These are phyloP conservation scores for Pseudocercospora pini-densiflorae DNA, from an alignment of 2,329 filamentous ascomycete genomes.

Conservation along the genomic window DNA sequence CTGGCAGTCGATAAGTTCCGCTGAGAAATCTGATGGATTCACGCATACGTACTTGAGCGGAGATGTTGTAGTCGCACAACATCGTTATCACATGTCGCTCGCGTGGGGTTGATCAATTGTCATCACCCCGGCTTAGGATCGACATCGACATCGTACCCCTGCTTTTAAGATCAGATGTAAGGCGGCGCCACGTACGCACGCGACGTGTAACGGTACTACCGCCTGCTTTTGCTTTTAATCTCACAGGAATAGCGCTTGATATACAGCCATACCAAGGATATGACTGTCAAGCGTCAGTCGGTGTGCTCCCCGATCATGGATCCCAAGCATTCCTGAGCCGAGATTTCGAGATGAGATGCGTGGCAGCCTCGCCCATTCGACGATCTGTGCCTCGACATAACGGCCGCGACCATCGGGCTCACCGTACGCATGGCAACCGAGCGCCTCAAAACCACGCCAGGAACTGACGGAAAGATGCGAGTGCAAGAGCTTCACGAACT, in stretches of 20 bases:
- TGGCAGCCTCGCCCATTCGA: slow-evolving; percentile 6
- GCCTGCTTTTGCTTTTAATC: slow-evolving; percentile 3
- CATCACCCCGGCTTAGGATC: not conserved
- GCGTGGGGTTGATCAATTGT: slow-evolving; percentile 5
- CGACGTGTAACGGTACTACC: not conserved
- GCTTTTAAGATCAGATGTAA: not conserved
- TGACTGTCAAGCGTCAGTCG: not conserved
- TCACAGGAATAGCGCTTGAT: not conserved
- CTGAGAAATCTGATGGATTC: not conserved
- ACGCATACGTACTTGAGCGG: not conserved
- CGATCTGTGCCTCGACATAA: slow-evolving; percentile 4
- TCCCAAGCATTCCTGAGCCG: slow-evolving; percentile 1
- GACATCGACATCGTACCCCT: not conserved
- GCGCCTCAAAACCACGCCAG: not conserved
- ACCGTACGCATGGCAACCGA: not conserved
- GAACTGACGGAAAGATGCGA: not conserved
- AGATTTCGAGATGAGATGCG: not conserved
- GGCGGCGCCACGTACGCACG: slow-evolving; percentile 1
- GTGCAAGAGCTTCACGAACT: not conserved
- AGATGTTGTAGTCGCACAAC: not conserved
- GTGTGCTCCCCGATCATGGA: not conserved
- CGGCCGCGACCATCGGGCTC: not conserved
- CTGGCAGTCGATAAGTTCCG: not conserved
- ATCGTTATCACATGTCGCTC: not conserved
- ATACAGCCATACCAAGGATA: not conserved